Evolutionary conservation across 2,329 filamentous ascomycete genomes (phyloP), one percentile per base, ranked within the genome.

Genomic region (Neonectria neomacrospora): DNA sequence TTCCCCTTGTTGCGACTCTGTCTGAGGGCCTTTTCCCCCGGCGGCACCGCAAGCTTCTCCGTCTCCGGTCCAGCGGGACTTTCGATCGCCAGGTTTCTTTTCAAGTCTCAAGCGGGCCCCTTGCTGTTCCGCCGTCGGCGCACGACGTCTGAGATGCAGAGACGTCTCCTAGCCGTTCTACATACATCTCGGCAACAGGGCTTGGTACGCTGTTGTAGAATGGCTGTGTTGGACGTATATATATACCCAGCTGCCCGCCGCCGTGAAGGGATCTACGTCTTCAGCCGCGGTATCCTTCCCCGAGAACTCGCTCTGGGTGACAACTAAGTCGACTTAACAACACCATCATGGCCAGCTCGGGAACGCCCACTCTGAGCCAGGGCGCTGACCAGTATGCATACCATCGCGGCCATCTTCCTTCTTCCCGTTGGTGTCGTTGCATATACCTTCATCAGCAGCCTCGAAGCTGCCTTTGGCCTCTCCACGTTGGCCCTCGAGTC

Each of bases 381-480:
- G 87, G 86, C 60, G 89, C 69, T 80, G 37, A 80, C 78, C 3
- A 79, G 79, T 26, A 76, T 79, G 63, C 70, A 76, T 59, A 93
- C 90, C 23, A 88, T 90, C n/a, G 93, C 93, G 2, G 93, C 92
- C 66, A 95, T 92, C 75, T 96, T 93, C 80, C 82, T 97, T 42
- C 83, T 96, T 2, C 93, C 93, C 0, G 81, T 95, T 9, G 91
- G 92, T 68, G 91, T 96, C 32, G 72, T 68, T 1, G 81, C 92
- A 0, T 96, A 96, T 75, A 96, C 93, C 2, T 85, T 89, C 54
- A 83, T 88, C 56, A 88, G 88, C 39, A 93, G 93, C 10, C 91
- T 96, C 76, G 96, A 96, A 79, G 91, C 92, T 0, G 95, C 92
- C 0, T 93, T 96, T 87, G 93, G 94, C 45, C 85, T 97, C 10